Conservation (phyloP, 1,139 yeast species). For the Kluyveromyces sp. region DNA sequence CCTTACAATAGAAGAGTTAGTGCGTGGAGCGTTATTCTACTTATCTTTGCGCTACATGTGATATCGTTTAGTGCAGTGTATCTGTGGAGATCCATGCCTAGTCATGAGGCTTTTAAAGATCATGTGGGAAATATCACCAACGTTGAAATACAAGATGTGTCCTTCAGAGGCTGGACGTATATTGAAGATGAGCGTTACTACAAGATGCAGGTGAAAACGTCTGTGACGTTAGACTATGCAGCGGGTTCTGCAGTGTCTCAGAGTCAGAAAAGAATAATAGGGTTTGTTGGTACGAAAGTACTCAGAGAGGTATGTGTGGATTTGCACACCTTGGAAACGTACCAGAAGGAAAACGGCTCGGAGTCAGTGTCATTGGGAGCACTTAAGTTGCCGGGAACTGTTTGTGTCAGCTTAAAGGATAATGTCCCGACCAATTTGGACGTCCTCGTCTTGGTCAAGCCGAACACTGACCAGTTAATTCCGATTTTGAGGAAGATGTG, state of each 20-base stretch:
- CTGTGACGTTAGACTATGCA: constrained; percentile 22
- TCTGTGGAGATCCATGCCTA: neutral
- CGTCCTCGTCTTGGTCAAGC: constrained; percentile 22
- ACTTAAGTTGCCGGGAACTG: constrained; percentile 16
- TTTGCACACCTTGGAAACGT: constrained; percentile 22
- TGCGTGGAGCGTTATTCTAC: neutral
- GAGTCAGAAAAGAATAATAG: constrained; percentile 14
- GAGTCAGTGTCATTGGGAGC: constrained; percentile 15
- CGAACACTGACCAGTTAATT: constrained; percentile 22
- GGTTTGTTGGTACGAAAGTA: constrained; percentile 16
- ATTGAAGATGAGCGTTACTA: constrained; percentile 21
- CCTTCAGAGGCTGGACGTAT: constrained; percentile 28
- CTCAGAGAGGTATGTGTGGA: constrained; percentile 21
- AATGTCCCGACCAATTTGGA: constrained; percentile 18
- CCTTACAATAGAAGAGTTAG: neutral
- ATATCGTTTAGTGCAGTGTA: neutral
- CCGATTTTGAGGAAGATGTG: constrained; percentile 24
- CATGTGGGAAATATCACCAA: constrained; percentile 19
- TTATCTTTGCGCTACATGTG: neutral
- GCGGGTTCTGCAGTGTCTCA: constrained; percentile 10
- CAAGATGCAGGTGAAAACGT: constrained; percentile 19
- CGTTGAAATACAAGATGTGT: constrained; percentile 17
- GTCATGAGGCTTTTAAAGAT: constrained; percentile 9
- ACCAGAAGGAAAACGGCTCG: constrained; percentile 14
- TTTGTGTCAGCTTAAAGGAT: constrained; percentile 22